Evolutionary conservation across 2,329 filamentous ascomycete genomes (phyloP).

Genomic region (Sphaerulina vaccinii): DNA sequence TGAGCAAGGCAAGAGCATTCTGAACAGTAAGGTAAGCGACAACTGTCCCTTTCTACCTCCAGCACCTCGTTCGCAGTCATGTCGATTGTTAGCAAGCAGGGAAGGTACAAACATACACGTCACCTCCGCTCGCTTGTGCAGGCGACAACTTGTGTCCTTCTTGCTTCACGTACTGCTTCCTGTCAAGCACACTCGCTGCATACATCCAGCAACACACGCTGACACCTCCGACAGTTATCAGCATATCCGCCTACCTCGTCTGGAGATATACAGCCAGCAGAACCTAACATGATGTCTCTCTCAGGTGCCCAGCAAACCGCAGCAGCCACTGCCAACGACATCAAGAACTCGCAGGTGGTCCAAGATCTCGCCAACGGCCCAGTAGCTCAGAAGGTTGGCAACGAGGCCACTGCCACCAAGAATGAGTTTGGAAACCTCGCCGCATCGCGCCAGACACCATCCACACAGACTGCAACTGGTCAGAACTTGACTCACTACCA

Average conservation of each 20-base stretch:
- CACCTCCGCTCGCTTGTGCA: not conserved
- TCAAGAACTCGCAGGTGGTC: conserved; percentile 51
- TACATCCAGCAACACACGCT: conserved; percentile 7
- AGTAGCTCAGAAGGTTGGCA: conserved; percentile 57
- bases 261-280: conserved; percentile 10
- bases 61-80: not conserved
- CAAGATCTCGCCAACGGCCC: conserved; percentile 54
- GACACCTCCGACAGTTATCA: conserved; percentile 22
- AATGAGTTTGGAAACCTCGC: conserved; percentile 60
- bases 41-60: not conserved
- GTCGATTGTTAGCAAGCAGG: conserved; percentile 3
- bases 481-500: conserved; percentile 67
- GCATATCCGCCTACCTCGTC: conserved; percentile 15
- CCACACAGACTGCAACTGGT: conserved; percentile 57
- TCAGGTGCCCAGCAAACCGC: conserved; percentile 51
- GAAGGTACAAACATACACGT: conserved; percentile 8
- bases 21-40: conserved; percentile 44
- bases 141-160: not conserved
- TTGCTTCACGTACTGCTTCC: not conserved
- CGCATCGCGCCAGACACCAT: conserved; percentile 53
- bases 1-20: conserved; percentile 39
- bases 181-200: not conserved
- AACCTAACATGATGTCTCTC: conserved; percentile 23
- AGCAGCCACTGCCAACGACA: conserved; percentile 48
- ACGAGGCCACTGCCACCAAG: conserved; percentile 56